Evolutionary conservation across 192 early-diverging fungal genomes (phyloP), one percentile per base, ranked within the genome.

Genomic region (Backusella westeae): DNA sequence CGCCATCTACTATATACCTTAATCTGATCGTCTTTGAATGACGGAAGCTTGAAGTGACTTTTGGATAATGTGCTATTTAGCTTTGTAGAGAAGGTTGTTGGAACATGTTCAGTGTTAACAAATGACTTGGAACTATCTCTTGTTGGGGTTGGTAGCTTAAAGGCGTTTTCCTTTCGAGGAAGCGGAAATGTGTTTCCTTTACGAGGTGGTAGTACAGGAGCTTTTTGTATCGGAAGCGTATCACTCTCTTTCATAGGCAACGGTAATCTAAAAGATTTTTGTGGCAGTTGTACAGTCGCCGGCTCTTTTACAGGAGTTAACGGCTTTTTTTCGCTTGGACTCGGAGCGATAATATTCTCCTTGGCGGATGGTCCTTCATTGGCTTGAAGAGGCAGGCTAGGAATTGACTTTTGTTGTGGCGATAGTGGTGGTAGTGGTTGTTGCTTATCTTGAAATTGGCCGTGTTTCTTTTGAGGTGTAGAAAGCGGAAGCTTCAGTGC

Each of bases 111-210:
- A 3, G 12, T 63, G 4, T 4, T 63, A 14, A 7, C 26, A 26
- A 63, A 26, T 63, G 21, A 23, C 23, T 63, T 63, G 21, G 21
- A 21, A 2, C 52, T 53, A 63, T 63, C 56, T 63, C 56, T 63
- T 63, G 56, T 63, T 63, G 56, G 21, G 56, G 56, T 63, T 63
- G 56, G 56, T 29, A 63, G 26, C 10, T 63, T 63, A 29, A 63
- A 63, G 7, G 56, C 21, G 8, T 29, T 63, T 63, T 63, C 56
- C 56, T 63, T 63, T 29, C 56, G 21, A 63, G 56, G 56, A 63
- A 63, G 56, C 23, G 56, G 56, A 63, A 63, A 63, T 63, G 56
- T 63, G 56, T 63, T 63, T 63, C 56, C 56, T 63, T 29, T 63
- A 14, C 23, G 56, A 12, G 56, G 56, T 63, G 56, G 56, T 63